Evolutionary conservation across 768 basidiomycete genomes (phyloP).

Genomic region (Dendrothele bispora): DNA sequence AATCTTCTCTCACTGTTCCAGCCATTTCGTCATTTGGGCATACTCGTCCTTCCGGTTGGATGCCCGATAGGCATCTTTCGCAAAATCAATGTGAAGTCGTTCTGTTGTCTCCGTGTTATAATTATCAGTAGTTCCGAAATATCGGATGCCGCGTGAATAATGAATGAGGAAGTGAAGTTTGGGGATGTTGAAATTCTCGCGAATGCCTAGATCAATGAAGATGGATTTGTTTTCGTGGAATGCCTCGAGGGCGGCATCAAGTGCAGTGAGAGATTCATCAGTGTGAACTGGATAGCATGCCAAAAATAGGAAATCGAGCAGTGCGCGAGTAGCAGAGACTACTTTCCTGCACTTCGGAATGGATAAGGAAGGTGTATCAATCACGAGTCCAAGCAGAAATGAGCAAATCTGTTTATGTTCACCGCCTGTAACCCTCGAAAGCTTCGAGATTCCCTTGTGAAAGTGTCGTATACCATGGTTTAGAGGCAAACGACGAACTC

Average conservation of each 20-base stretch:
- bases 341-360: neutral
- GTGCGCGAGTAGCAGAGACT: slow-evolving; percentile 18
- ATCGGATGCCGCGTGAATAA: slow-evolving; percentile 6
- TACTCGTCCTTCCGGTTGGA: slow-evolving; percentile 24
- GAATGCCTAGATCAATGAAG: slow-evolving; percentile 14
- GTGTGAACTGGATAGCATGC: slow-evolving; percentile 15
- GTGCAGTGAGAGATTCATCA: slow-evolving; percentile 9
- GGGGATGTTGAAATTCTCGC: slow-evolving; percentile 25
- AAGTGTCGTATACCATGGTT: slow-evolving; percentile 32
- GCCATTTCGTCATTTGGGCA: slow-evolving; percentile 26
- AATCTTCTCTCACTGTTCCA: slow-evolving; percentile 25
- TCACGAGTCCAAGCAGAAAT: slow-evolving; percentile 24
- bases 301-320: slow-evolving; percentile 34
- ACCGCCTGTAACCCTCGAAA: slow-evolving; percentile 38
- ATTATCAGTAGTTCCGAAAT: neutral
- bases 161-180: slow-evolving; percentile 23
- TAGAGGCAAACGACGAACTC: slow-evolving; percentile 29
- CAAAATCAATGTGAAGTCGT: neutral
- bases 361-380: slow-evolving; percentile 13
- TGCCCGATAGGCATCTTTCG: neutral
- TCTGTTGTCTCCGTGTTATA: neutral
- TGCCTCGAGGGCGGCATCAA: slow-evolving; percentile 12
- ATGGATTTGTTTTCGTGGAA: slow-evolving; percentile 22
- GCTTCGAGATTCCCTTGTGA: slow-evolving; percentile 31
- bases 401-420: slow-evolving; percentile 28